These are phyloP conservation scores for Suhomyces sp. DNA, from an alignment of 805 yeast genomes.

Conservation along the genomic window DNA sequence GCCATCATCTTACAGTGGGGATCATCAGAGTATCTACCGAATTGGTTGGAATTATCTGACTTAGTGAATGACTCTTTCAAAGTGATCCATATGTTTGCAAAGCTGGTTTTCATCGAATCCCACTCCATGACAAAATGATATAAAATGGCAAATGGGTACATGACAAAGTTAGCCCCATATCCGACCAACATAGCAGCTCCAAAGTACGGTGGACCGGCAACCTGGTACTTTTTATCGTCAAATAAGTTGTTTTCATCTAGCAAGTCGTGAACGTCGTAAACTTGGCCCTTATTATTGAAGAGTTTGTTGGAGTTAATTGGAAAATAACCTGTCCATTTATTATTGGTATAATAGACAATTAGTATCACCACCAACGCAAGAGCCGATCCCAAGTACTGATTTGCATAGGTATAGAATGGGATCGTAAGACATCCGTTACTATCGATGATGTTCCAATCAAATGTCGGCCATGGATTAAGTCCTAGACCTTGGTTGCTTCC, in stretches of 20 bases:
- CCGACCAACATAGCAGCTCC: conserved; percentile 58
- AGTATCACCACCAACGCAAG: conserved; percentile 32
- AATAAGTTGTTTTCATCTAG: conserved; percentile 42
- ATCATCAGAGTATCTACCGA: conserved; percentile 38
- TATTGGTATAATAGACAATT: conserved; percentile 43
- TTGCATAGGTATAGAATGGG: conserved; percentile 43
- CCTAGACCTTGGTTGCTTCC: conserved; percentile 41
- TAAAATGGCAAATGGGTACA: conserved; percentile 54
- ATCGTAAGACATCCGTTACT: conserved; percentile 38
- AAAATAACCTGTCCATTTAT: conserved; percentile 47
- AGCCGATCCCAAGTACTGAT: conserved; percentile 36
- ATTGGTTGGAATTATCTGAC: conserved; percentile 9
- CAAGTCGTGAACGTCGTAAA: conserved; percentile 46
- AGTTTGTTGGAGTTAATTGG: conserved; percentile 53
- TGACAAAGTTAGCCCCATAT: conserved; percentile 55
- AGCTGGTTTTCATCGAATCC: conserved; percentile 38
- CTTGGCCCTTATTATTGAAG: conserved; percentile 49
- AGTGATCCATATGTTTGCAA: conserved; percentile 31
- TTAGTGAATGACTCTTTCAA: conserved; percentile 24
- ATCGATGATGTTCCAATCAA: conserved; percentile 43
- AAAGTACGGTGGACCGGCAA: conserved; percentile 66
- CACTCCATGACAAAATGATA: conserved; percentile 48
- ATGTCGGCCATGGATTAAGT: conserved; percentile 40
- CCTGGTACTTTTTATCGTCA: conserved; percentile 45
- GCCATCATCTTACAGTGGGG: conserved; percentile 59